Evolutionary conservation across 768 basidiomycete species (phyloP).

Genomic region (Hericium alpestre): DNA sequence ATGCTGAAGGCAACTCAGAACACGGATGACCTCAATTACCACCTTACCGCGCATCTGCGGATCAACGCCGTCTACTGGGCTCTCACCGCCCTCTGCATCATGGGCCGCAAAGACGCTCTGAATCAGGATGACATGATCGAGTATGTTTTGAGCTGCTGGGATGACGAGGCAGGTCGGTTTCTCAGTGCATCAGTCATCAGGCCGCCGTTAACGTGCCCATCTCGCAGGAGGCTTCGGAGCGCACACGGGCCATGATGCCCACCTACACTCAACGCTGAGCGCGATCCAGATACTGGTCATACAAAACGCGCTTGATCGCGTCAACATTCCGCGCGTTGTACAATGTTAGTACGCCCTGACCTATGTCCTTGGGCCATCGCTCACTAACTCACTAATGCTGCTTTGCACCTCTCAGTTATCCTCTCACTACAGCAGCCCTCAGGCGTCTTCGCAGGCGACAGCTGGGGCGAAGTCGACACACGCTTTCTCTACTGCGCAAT

Average conservation of each 20-base stretch:
- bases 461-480: constrained; percentile 87
- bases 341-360: constrained; percentile 44
- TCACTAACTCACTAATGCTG: background rate
- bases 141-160: constrained; percentile 94
- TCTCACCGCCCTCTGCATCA: constrained; percentile 72
- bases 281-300: constrained; percentile 87
- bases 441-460: constrained; percentile 84
- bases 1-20: constrained; percentile 35
- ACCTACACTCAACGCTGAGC: constrained; percentile 77
- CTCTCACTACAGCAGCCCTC: constrained; percentile 75
- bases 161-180: constrained; percentile 67
- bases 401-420: constrained; percentile 45
- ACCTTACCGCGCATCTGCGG: constrained; percentile 85
- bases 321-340: constrained; percentile 62
- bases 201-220: background rate
- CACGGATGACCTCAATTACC: constrained; percentile 79
- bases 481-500: constrained; percentile 88
- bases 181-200: background rate
- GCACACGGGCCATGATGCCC: constrained; percentile 88
- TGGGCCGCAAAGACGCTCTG: constrained; percentile 71
- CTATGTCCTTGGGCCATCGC: background rate
- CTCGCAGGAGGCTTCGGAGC: constrained; percentile 78
- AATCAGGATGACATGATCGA: constrained; percentile 74
- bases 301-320: constrained; percentile 65
- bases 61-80: constrained; percentile 98